A percentile compares a stretch with the other conserved stretches of the same genome.
phyloP scores from a whole-genome alignment of 768 basidiomycete species.

The Favolaschia claudopus region DNA sequence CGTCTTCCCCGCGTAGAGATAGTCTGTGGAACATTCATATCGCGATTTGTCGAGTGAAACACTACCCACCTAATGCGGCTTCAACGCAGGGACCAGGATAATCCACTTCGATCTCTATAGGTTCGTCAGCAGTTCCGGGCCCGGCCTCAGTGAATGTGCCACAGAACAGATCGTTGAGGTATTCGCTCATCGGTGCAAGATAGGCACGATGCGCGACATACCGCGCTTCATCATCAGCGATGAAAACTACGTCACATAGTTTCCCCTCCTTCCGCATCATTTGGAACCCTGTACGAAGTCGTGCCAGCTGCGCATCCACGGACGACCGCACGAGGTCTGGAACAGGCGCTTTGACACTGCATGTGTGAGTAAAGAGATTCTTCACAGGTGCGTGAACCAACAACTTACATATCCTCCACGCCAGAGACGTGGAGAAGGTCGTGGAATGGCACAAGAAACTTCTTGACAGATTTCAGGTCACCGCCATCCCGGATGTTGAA shows the following conservation, averaged over 20 bases:
- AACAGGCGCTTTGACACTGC: conserved; percentile 19
- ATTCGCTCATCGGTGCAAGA: conserved; percentile 33
- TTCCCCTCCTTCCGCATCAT: conserved; percentile 23
- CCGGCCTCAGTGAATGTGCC: conserved; percentile 29
- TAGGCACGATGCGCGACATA: conserved; percentile 32
- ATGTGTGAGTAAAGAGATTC: too few relatives aligned
- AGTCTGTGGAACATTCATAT: conserved; percentile 9
- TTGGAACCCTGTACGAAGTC: conserved; percentile 28
- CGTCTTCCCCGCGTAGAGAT: conserved; percentile 19
- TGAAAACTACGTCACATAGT: conserved; percentile 35
- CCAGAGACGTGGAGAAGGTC: conserved; percentile 26
- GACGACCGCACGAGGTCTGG: conserved; percentile 26
- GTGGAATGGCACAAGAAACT: conserved; percentile 25
- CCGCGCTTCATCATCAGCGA: conserved; percentile 23
- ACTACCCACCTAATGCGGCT: conserved; percentile 13
- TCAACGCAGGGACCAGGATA: conserved; percentile 26
- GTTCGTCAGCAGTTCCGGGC: conserved; percentile 25
- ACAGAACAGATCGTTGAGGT: conserved; percentile 32
- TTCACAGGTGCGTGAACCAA: too few relatives aligned
- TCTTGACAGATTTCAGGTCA: conserved; percentile 27
- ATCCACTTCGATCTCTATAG: conserved; percentile 27
- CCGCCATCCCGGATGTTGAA: conserved; percentile 40
- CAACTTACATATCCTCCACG: conserved; percentile 32
- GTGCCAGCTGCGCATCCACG: conserved; percentile 25
- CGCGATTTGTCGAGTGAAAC: neutral